Percentiles rank a stretch among this genome's conserved stretches.
Conservation (phyloP, 176 grass and related monocot genomes). For the Zea luxurians region DNA sequence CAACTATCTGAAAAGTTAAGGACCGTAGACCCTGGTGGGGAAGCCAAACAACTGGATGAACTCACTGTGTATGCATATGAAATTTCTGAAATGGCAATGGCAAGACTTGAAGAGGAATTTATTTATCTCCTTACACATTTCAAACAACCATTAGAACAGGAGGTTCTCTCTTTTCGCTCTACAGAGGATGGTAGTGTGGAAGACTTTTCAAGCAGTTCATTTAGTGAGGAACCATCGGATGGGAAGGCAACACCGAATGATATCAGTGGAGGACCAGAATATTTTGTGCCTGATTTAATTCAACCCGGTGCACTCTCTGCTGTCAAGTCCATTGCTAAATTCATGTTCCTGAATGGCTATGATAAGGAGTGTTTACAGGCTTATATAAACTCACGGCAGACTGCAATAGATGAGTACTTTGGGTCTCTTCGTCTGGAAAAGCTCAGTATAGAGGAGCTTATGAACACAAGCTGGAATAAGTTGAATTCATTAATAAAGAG, state of each 20-base stretch:
- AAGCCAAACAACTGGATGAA: constrained; percentile 52
- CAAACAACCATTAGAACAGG: constrained; percentile 31
- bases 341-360: constrained; percentile 80
- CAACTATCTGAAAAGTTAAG: constrained; percentile 47
- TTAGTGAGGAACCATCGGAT: constrained; percentile 70
- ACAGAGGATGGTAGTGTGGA: constrained; percentile 61
- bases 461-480: constrained; percentile 61
- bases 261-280: constrained; percentile 44
- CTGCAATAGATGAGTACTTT: constrained; percentile 70
- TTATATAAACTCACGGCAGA: constrained; percentile 67
- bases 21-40: constrained; percentile 29
- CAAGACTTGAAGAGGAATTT: constrained; percentile 88
- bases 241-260: constrained; percentile 45
- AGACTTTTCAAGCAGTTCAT: constrained; percentile 78
- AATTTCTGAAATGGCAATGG: constrained; percentile 78
- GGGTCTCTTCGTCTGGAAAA: constrained; percentile 57
- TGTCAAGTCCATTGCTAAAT: constrained; percentile 69
- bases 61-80: constrained; percentile 49
- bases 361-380: constrained; percentile 73
- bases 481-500: constrained; percentile 61
- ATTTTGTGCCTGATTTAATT: constrained; percentile 63
- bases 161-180: constrained; percentile 60
- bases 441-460: constrained; percentile 66
- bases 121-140: constrained; percentile 68
- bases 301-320: constrained; percentile 69